phyloP scores from a whole-genome alignment of 371 early-diverging fungal genomes.

The Lichtheimia hyalospora region DNA sequence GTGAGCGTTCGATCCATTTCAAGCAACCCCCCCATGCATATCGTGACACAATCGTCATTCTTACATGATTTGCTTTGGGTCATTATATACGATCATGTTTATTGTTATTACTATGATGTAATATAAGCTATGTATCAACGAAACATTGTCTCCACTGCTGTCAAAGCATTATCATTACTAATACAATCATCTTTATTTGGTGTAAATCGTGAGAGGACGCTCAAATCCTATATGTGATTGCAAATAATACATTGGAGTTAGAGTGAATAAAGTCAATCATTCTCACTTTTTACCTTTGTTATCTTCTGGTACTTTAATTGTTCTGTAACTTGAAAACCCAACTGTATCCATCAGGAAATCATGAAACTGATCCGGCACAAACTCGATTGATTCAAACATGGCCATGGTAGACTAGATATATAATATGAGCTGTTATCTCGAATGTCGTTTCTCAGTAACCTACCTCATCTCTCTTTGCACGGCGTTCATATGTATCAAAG shows the following conservation, averaged over 20 bases:
- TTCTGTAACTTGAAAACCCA: slow-evolving; percentile 21
- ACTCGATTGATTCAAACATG: slow-evolving; percentile 23
- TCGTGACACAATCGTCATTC: too few species aligned
- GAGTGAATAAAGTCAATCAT: background rate
- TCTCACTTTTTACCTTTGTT: background rate
- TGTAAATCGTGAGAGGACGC: slow-evolving; percentile 1
- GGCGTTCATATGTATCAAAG: slow-evolving; percentile 52
- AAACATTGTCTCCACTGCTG: too few species aligned
- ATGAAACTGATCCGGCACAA: slow-evolving; percentile 36
- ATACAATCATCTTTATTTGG: background rate
- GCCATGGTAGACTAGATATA: slow-evolving; percentile 16
- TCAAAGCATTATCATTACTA: too few species aligned
- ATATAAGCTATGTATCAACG: too few species aligned
- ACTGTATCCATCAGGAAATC: slow-evolving; percentile 31
- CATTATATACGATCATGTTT: too few species aligned
- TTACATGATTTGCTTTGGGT: too few species aligned
- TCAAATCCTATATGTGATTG: background rate
- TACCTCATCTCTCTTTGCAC: slow-evolving; percentile 39
- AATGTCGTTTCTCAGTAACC: background rate
- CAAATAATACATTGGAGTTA: too few species aligned
- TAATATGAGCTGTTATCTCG: background rate
- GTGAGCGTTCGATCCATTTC: too few species aligned
- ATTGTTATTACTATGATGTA: too few species aligned
- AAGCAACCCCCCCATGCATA: too few species aligned
- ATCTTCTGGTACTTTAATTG: background rate